Evolutionary conservation across 2,329 filamentous ascomycete genomes (phyloP), one percentile per base, ranked within the genome.

Genomic region (Colletotrichum tabaci): DNA sequence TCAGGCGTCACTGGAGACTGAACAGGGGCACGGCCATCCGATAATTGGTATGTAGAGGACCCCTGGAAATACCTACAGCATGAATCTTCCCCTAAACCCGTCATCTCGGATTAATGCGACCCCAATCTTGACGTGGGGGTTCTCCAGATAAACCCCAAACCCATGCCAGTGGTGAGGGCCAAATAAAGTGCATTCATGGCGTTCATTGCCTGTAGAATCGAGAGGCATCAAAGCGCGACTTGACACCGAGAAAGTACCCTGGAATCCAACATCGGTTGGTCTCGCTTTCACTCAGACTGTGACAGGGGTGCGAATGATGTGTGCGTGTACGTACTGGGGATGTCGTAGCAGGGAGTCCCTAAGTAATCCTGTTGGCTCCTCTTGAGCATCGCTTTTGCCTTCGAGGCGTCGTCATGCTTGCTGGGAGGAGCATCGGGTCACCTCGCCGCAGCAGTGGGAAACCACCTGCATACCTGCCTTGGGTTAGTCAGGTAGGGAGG

Each of bases 361-460:
- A 12, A 26, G 46, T 38, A 38, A 10, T 42, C 38, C 30, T 10
- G 21, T 47, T 35, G 35, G 30, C 46, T 52, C 42, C 46, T 67
- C 47, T 21, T 23, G 23, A 18, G 30, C 57, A 62, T 56, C n/a
- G 21, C 8, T 38, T 67, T 56, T 66, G 57, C 44, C 65, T 63
- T 21, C 40, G 40, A 60, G 52, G 53, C 52, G 68, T 71, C 68
- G 68, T 71, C 57, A 71, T 57, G 65, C 58, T 53, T 63, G 58
- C 50, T 47, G 16, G 12, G 44, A 57, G 6, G 15, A 21, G 42
- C 38, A 13, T 26, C 38, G 38, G 38, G 38, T 15, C 35, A 52
- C 21, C 21, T 62, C 47, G 9, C 44, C 18, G 44, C 26, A 61
- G 58, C 26, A 23, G 8, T 35, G 30, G 30, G 30, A 35, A 35